Base-by-base conservation (phyloP, 2,329 filamentous ascomycete genomes). In the Fusarium clavum region DNA sequence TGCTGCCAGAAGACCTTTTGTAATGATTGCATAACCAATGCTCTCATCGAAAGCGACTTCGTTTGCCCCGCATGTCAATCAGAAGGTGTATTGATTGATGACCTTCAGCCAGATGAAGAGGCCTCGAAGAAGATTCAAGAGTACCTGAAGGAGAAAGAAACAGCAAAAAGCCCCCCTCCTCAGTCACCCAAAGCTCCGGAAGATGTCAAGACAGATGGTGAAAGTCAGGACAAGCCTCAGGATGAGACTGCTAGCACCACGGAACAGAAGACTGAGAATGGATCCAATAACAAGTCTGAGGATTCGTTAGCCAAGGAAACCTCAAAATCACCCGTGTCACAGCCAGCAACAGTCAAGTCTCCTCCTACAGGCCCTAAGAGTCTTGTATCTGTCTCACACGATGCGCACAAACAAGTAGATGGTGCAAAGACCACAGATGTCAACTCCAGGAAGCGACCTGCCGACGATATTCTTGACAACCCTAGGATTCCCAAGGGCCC, bases 11-110 rank as follows among this genome's bases (percentile, higher is more conserved):
- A 92, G 88, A 98, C 94, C 79, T 99, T 97, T 87, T 99, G 96
- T 88, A 96, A 96, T 89, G 94, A 98, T 81, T 99, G 96, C 91
- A 98, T 99, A 83, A 97, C 96, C 81, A 97, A 97, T 88, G 93
- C 94, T 83, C 91, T 99, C 82, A 95, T 98, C 83, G 94, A 98
- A 86, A 96, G 92, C 88, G 96, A 99, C 87, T 94, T 99, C 83
- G 87, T 94, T 81, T 99, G 96, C 82, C 96, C 96, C 71, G 91
- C 91, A 74, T 99, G 96, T 85, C 90, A 93, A 82, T 92, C 91
- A 69, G 94, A 97, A 79, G 93, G 93, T 77, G 93, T 98, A 71
- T 86, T 98, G 76, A 92, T 98, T 83, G 95, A 98, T 86, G 92
- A 97, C 81, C 88, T 99, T 74, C 89, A 91, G 78, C 83, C 90